Conservation (phyloP, 352 stramenopile genomes). For the Globisporangium radiosum region DNA sequence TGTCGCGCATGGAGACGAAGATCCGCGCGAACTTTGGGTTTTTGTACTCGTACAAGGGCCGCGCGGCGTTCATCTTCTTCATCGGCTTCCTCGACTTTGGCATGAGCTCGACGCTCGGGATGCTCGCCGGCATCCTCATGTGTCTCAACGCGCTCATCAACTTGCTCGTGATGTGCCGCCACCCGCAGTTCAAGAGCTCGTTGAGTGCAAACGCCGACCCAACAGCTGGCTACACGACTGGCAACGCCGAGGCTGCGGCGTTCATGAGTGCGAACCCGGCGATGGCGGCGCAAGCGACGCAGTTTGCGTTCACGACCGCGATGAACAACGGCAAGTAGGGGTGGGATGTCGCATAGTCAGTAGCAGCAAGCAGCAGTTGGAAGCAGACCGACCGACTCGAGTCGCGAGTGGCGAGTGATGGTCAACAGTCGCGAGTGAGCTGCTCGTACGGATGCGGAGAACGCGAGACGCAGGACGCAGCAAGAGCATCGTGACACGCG, state of each 20-base stretch:
- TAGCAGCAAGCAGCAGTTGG: not conserved
- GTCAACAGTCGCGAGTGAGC: too few relatives aligned
- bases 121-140: slow-evolving; percentile 73
- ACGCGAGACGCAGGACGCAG: too few relatives aligned
- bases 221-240: slow-evolving; percentile 70
- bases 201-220: slow-evolving; percentile 69
- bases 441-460: too few relatives aligned
- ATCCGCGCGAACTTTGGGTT: slow-evolving; percentile 86
- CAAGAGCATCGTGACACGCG: too few relatives aligned
- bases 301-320: slow-evolving; percentile 70
- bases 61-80: slow-evolving; percentile 86
- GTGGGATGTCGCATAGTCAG: not conserved
- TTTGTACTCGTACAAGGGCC: slow-evolving; percentile 83
- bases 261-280: slow-evolving; percentile 82
- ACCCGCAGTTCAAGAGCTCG: slow-evolving; percentile 80
- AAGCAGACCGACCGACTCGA: not conserved
- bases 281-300: slow-evolving; percentile 64
- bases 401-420: not conserved
- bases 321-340: slow-evolving; percentile 11
- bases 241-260: slow-evolving; percentile 71
- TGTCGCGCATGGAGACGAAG: slow-evolving; percentile 78
- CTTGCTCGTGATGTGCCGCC: slow-evolving; percentile 80
- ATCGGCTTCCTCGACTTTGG: slow-evolving; percentile 86
- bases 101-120: slow-evolving; percentile 76
- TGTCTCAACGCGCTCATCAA: slow-evolving; percentile 86